Conservation (phyloP, 1,284 basidiomycete species). For the Leccinum angustisporum region DNA sequence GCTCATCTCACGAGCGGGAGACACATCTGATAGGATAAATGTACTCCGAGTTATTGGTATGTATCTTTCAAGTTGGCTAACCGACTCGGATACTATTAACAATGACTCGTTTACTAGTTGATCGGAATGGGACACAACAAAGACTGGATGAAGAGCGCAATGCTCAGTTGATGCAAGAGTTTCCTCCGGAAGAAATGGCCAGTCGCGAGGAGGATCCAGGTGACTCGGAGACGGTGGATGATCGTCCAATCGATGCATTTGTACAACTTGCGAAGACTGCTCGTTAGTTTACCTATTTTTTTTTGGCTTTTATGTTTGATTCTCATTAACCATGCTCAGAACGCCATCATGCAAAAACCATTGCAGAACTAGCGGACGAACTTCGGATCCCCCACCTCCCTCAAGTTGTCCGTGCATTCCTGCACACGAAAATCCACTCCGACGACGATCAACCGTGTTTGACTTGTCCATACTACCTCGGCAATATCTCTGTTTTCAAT, state of each 20-base stretch:
- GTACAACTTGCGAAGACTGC: neutral
- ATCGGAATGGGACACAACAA: neutral
- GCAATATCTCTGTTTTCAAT: constrained; percentile 9
- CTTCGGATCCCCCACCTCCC: constrained; percentile 2
- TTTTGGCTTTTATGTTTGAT: neutral
- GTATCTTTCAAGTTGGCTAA: neutral
- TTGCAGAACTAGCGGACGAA: constrained; percentile 1
- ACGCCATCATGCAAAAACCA: neutral
- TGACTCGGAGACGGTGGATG: neutral
- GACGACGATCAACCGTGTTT: constrained; percentile 2
- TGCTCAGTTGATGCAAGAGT: neutral
- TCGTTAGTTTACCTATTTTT: neutral
- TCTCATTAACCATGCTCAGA: constrained; percentile 1
- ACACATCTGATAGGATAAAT: neutral
- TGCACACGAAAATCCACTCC: constrained; percentile 25
- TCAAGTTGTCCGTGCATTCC: constrained; percentile 14
- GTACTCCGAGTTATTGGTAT: neutral
- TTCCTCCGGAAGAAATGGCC: neutral
- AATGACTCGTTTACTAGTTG: neutral
- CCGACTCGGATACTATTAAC: neutral
- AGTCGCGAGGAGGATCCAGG: neutral
- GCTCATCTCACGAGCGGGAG: neutral
- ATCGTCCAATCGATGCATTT: neutral
- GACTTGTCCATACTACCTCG: neutral
- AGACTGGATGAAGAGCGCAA: neutral